These are phyloP conservation scores for Canna indica DNA, from an alignment of 176 grass and related monocot genomes.

Conservation along the genomic window DNA sequence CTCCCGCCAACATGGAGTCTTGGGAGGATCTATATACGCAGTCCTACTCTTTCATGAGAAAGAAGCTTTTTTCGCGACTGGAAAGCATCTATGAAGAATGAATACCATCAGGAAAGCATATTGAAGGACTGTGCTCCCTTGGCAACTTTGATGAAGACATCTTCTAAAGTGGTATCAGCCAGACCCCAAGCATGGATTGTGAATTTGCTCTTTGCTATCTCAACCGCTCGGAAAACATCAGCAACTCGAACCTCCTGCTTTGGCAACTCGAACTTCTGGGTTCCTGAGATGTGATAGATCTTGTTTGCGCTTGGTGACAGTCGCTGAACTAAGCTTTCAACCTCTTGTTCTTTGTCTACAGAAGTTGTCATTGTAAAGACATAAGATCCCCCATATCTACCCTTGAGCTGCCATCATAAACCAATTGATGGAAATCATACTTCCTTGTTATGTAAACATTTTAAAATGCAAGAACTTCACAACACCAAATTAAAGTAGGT, in stretches of 20 bases:
- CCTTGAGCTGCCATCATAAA: constrained; percentile 45
- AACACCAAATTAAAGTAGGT: too few relatives aligned
- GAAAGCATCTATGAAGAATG: too few relatives aligned
- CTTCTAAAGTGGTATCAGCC: constrained; percentile 66
- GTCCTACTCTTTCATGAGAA: too few relatives aligned
- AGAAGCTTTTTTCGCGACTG: too few relatives aligned
- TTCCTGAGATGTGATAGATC: constrained; percentile 63
- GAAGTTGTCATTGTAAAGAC: constrained; percentile 59
- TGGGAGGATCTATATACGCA: too few relatives aligned
- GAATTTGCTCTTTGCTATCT: constrained; percentile 36
- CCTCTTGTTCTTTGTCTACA: constrained; percentile 38
- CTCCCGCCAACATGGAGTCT: too few relatives aligned
- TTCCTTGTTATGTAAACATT: too few relatives aligned
- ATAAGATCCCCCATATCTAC: constrained; percentile 48
- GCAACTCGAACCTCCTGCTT: constrained; percentile 37
- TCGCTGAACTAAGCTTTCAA: constrained; percentile 26
- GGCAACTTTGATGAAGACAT: constrained; percentile 82
- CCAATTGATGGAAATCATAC: neutral
- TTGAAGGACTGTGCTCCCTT: constrained; percentile 50
- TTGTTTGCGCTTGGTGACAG: constrained; percentile 36
- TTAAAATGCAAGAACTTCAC: too few relatives aligned
- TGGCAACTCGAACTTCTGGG: constrained; percentile 73
- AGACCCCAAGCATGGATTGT: constrained; percentile 71
- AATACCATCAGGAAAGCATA: constrained; percentile 40
- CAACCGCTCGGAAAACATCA: constrained; percentile 47